Conservation (phyloP, 257 asterid genomes). For the Apocynum venetum region DNA sequence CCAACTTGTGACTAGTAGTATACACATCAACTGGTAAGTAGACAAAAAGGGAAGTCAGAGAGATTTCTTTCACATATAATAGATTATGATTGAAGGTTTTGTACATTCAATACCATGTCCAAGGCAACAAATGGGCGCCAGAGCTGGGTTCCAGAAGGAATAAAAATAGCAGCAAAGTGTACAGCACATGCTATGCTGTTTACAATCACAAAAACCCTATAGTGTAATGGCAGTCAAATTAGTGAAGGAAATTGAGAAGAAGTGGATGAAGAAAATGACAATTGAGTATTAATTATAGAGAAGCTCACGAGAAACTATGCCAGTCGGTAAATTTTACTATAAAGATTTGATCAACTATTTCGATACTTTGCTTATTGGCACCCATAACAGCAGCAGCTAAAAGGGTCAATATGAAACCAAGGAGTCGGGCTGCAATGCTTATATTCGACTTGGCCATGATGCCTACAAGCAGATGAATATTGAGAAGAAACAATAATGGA, state of each 20-base stretch:
- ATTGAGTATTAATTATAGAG: too few species aligned
- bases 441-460: background rate
- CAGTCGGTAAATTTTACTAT: background rate
- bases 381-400: background rate
- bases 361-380: background rate
- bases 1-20: background rate
- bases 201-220: background rate
- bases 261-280: background rate
- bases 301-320: background rate
- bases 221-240: background rate
- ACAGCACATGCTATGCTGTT: background rate
- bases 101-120: background rate
- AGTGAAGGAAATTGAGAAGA: background rate
- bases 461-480: background rate
- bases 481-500: too few species aligned
- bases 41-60: background rate
- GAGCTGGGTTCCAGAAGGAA: constrained; percentile 1
- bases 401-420: background rate
- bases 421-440: background rate
- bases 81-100: too few species aligned
- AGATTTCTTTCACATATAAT: too few species aligned
- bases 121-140: background rate
- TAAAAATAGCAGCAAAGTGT: background rate
- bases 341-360: background rate
- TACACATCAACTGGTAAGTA: background rate